Percentiles rank a stretch among this genome's conserved stretches.
These are phyloP conservation scores for Ophiostoma novo-ulmi DNA, from an alignment of 2,329 filamentous ascomycete species.

Conservation along the genomic window DNA sequence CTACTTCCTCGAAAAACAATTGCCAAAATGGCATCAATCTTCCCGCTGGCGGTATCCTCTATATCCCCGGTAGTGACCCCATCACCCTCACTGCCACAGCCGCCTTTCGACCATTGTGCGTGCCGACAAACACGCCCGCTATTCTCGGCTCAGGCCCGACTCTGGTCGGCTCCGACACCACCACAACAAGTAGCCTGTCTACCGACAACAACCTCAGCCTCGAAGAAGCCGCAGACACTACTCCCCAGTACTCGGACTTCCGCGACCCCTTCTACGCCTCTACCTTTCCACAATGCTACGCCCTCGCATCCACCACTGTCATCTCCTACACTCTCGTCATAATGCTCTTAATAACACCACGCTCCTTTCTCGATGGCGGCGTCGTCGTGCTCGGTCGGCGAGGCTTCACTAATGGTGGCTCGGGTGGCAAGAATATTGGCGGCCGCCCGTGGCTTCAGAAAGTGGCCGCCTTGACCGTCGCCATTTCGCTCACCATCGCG, in stretches of 20 bases:
- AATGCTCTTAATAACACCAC: constrained; percentile 90
- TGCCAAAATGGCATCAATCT: constrained; percentile 41
- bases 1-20: constrained; percentile 9
- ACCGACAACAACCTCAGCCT: constrained; percentile 31
- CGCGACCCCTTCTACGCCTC: constrained; percentile 90
- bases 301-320: constrained; percentile 83
- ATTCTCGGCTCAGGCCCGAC: constrained; percentile 34
- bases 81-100: constrained; percentile 56
- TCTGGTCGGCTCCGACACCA: constrained; percentile 31
- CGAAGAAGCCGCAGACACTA: constrained; percentile 26
- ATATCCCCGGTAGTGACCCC: constrained; percentile 48
- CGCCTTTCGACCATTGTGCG: constrained; percentile 56
- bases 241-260: constrained; percentile 55
- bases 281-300: constrained; percentile 87
- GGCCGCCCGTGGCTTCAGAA: constrained; percentile 92
- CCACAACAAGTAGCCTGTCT: constrained; percentile 30
- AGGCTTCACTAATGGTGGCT: constrained; percentile 79
- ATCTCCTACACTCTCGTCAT: constrained; percentile 89
- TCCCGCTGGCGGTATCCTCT: constrained; percentile 43
- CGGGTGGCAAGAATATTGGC: constrained; percentile 75
- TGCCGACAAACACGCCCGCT: constrained; percentile 38
- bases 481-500: constrained; percentile 86
- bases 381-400: constrained; percentile 73
- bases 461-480: constrained; percentile 66
- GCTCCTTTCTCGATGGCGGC: constrained; percentile 84